phyloP scores from a whole-genome alignment of 768 basidiomycete genomes.

The Mycena epipterygia region DNA sequence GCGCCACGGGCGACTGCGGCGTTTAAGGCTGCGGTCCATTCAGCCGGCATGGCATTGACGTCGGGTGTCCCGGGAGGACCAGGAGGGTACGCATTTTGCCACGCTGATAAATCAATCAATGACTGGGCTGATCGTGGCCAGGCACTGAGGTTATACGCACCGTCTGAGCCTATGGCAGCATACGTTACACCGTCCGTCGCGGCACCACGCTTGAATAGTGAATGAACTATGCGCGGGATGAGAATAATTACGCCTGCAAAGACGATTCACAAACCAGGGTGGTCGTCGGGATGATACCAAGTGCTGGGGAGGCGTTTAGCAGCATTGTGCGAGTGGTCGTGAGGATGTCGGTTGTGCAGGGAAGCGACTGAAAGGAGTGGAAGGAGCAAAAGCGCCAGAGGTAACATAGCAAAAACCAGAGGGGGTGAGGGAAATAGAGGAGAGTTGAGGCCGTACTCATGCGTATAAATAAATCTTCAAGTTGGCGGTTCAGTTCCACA shows the following conservation, averaged over 20 bases:
- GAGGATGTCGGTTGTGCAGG: background rate
- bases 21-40: conserved; percentile 58
- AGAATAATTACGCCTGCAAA: background rate
- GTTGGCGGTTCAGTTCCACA: no score
- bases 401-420: background rate
- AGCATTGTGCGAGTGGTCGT: conserved; percentile 6
- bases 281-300: conserved; percentile 76
- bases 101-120: background rate
- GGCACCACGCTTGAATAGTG: conserved; percentile 71
- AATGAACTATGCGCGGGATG: conserved; percentile 43
- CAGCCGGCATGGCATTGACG: conserved; percentile 8
- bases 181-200: conserved; percentile 50
- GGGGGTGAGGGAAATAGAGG: background rate
- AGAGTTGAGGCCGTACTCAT: background rate
- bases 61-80: conserved; percentile 4
- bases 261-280: conserved; percentile 42
- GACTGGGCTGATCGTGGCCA: background rate
- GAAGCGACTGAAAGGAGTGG: conserved; percentile 5
- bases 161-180: conserved; percentile 22
- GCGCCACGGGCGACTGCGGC: conserved; percentile 75
- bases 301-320: conserved; percentile 47
- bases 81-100: conserved; percentile 3
- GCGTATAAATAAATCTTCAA: conserved; percentile 4
- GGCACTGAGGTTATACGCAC: conserved; percentile 1
- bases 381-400: background rate